Conservation (phyloP, 768 basidiomycete genomes). For the Lactarius sp. region DNA sequence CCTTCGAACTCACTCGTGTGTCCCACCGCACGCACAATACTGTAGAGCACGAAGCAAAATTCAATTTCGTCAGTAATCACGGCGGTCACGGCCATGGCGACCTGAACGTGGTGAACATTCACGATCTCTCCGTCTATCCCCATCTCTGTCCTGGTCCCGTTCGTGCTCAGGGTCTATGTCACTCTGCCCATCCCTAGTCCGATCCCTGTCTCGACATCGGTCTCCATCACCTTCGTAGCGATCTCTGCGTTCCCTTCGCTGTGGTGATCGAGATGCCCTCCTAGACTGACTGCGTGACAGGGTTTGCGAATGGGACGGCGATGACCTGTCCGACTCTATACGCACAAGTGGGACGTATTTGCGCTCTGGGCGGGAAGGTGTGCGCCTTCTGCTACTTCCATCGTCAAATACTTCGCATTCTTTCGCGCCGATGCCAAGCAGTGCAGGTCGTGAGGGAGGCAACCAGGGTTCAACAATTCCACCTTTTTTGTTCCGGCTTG, state of each 20-base stretch:
- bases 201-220: constrained; percentile 3
- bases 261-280: constrained; percentile 10
- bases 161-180: not conserved
- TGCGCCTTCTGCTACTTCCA: constrained; percentile 47
- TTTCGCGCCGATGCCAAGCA: constrained; percentile 93
- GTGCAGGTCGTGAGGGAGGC: constrained; percentile 74
- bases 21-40: no score
- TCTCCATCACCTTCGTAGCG: constrained; percentile 3
- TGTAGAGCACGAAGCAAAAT: not conserved
- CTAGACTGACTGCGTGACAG: constrained; percentile 10
- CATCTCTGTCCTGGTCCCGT: constrained; percentile 28
- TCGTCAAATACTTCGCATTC: constrained; percentile 71
- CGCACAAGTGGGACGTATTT: constrained; percentile 82
- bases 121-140: constrained; percentile 11
- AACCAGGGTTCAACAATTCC: constrained; percentile 74
- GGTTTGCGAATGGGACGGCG: constrained; percentile 6
- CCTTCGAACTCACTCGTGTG: no score
- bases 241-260: constrained; percentile 9
- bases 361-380: constrained; percentile 53
- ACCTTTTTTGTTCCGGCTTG: constrained; percentile 46
- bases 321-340: constrained; percentile 42
- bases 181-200: constrained; percentile 7
- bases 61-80: not conserved
- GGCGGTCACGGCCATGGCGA: constrained; percentile 11
- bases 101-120: constrained; percentile 15